Base-by-base conservation (phyloP, 352 stramenopile genomes). In the Globisporangium parvum region DNA sequence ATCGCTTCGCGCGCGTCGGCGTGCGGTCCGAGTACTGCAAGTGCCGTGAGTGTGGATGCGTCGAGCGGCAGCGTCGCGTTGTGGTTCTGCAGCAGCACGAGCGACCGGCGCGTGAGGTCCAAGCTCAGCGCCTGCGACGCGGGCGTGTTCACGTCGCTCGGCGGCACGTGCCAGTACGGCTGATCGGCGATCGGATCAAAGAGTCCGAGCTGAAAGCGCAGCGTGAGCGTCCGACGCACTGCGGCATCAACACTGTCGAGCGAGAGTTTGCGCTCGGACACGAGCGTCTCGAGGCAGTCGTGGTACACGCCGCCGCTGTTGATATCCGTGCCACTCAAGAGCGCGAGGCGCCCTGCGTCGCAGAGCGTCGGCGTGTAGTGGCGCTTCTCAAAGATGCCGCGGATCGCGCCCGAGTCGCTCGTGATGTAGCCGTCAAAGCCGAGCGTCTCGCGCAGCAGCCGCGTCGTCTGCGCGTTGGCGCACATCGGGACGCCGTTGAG, bases 391-490 rank as follows among this genome's bases (percentile, higher is more conserved):
- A 73, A 88, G 47, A 97, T 91, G 6, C 93, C 86, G 33, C 77
- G 64, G 52, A 98, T 80, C 2, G 95, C 93, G 4, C 88, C 91
- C 18, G 90, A 98, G 70, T 99, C 96, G 44, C 85, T 94, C n/a
- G 93, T 97, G 55, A 98, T 83, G 68, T 98, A 98, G n/a, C 90
- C 95, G 42, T 97, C 73, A 59, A 97, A 98, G 11, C 78, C 75
- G 62, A 95, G 91, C 18, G 66, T 55, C 2, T 85, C 65, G 17
- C 95, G 71, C 26, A 98, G 59, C 15, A 93, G 52, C 12, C 78
- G 84, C 17, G 98, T 71, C 23, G 75, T 66, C 12, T 76, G 17
- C 4, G 41, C 53, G 63, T 97, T 96, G 3, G 90, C 84, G 65
- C 96, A 98, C 59, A 92, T 86, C 3, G 96, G 96, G 35, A 97